These are phyloP conservation scores for Amanita molliuscula DNA, from an alignment of 768 basidiomycete species.

Conservation along the genomic window DNA sequence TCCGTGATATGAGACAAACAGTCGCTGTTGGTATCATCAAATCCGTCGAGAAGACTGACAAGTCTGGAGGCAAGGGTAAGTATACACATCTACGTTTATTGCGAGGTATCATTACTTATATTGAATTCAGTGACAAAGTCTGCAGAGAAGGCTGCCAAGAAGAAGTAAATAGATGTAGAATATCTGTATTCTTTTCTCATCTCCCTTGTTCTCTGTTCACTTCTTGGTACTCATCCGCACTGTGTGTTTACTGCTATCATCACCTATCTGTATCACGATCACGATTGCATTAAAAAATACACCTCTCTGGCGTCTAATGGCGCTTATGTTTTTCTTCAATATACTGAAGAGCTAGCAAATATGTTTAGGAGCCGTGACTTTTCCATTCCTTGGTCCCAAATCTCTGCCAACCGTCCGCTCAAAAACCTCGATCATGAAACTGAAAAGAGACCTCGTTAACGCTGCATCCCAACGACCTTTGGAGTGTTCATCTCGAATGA, in stretches of 20 bases:
- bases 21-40: slow-evolving; percentile 99
- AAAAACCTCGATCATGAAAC: slow-evolving; percentile 89
- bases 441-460: slow-evolving; percentile 68
- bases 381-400: slow-evolving; percentile 54
- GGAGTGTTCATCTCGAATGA: slow-evolving; percentile 84
- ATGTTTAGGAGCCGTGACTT: slow-evolving; percentile 52
- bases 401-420: slow-evolving; percentile 82
- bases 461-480: slow-evolving; percentile 98
- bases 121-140: slow-evolving; percentile 70
- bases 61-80: slow-evolving; percentile 73
- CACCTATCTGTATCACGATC: slow-evolving; percentile 35
- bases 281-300: slow-evolving; percentile 13
- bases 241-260: slow-evolving; percentile 27
- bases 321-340: slow-evolving; percentile 3
- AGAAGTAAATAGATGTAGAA: slow-evolving; percentile 86
- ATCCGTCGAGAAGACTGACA: slow-evolving; percentile 92
- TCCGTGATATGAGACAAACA: slow-evolving; percentile 99
- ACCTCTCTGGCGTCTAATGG: neutral
- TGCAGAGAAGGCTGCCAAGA: slow-evolving; percentile 93
- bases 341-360: slow-evolving; percentile 45
- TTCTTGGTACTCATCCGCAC: slow-evolving; percentile 30
- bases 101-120: neutral
- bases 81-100: slow-evolving; percentile 2
- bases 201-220: slow-evolving; percentile 30
- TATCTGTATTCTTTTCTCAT: slow-evolving; percentile 49